Conservation (phyloP, 2,329 filamentous ascomycete genomes). For the Kalaharituber pfeilii region DNA sequence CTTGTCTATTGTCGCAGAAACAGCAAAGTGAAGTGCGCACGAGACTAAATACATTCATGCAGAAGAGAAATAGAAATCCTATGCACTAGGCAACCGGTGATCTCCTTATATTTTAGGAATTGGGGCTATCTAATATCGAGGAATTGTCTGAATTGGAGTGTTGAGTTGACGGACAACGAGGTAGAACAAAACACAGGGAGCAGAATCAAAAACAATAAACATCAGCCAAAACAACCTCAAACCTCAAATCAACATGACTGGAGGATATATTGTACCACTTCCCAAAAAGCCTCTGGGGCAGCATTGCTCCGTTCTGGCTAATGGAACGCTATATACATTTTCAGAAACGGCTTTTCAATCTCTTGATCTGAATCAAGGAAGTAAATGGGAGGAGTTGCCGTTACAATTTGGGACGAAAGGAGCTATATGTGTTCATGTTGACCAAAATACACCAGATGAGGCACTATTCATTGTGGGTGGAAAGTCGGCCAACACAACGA, state of each 20-base stretch:
- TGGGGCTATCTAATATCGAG: too few species aligned
- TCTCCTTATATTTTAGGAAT: too few species aligned
- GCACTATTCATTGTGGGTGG: constrained; percentile 22
- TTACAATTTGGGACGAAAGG: constrained; percentile 17
- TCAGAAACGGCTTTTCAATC: constrained; percentile 21
- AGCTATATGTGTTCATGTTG: constrained; percentile 20
- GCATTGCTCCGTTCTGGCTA: constrained; percentile 21
- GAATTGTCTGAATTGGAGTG: too few species aligned
- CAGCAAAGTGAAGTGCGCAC: too few species aligned
- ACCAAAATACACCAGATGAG: constrained; percentile 19
- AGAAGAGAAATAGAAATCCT: too few species aligned
- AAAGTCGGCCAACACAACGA: constrained; percentile 12
- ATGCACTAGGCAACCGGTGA: too few species aligned
- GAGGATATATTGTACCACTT: constrained; percentile 12
- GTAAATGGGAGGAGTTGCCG: constrained; percentile 20
- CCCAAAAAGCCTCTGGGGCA: constrained; percentile 17
- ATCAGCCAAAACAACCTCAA: not conserved
- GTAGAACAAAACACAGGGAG: too few species aligned
- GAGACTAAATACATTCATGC: too few species aligned
- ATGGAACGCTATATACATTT: constrained; percentile 20
- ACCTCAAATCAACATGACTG: not conserved
- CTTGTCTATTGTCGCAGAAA: too few species aligned
- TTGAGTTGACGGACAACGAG: too few species aligned
- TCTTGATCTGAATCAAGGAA: constrained; percentile 16
- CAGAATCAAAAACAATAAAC: not conserved